Evolutionary conservation across 768 basidiomycete species (phyloP).

Genomic region (Lactifluus echinatus): DNA sequence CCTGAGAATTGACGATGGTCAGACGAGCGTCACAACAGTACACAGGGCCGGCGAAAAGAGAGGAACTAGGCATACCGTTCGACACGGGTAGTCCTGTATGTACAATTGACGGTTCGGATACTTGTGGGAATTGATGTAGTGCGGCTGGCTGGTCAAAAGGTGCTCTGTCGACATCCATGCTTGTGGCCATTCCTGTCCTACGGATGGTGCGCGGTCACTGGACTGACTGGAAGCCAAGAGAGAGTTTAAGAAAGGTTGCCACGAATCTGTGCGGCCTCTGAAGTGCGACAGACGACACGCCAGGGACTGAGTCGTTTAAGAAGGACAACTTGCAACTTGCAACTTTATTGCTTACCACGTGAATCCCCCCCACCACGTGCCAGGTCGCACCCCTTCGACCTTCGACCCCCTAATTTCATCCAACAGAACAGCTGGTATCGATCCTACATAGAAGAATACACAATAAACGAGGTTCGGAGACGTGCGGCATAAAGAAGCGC

Average conservation of each 20-base stretch:
- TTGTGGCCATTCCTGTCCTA: constrained; percentile 11
- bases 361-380: constrained; percentile 6
- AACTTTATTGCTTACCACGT: not conserved
- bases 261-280: not conserved
- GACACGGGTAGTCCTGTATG: not conserved
- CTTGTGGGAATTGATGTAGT: constrained; percentile 5
- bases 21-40: not conserved
- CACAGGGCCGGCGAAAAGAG: not conserved
- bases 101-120: not conserved
- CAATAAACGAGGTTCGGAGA: not conserved
- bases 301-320: not conserved
- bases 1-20: not conserved
- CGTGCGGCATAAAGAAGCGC: not conserved
- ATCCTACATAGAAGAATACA: not conserved
- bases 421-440: too few relatives aligned
- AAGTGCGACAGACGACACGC: not conserved
- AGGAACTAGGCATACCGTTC: constrained; percentile 3
- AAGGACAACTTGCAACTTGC: too few relatives aligned
- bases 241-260: not conserved
- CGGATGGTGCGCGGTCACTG: not conserved
- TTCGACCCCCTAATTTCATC: too few relatives aligned
- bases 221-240: not conserved
- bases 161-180: constrained; percentile 18
- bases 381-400: too few relatives aligned
- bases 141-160: not conserved